phyloP scores from a whole-genome alignment of 495 filamentous ascomycete species.

The Beverwykella pulmonaria region DNA sequence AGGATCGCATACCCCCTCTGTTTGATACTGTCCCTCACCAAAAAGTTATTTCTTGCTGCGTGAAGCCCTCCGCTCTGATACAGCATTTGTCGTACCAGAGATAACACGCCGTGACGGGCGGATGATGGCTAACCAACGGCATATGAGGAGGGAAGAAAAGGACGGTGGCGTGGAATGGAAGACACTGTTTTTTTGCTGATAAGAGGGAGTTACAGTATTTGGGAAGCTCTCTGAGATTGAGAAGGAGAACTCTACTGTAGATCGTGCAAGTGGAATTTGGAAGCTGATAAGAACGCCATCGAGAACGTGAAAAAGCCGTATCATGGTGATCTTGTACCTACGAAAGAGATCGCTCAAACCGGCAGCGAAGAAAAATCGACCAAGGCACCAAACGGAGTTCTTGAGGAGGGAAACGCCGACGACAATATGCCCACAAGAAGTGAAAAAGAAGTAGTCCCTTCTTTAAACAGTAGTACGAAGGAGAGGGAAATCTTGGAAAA shows the following conservation, averaged over 20 bases:
- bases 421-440: neutral
- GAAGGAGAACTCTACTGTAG: neutral
- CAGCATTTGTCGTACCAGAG: conserved; percentile 41
- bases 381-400: neutral
- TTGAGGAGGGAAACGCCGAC: neutral
- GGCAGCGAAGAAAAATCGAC: neutral
- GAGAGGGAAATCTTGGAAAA: neutral
- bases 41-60: conserved; percentile 43
- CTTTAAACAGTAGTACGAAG: neutral
- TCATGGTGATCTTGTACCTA: conserved; percentile 19
- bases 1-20: conserved; percentile 43
- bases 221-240: conserved; percentile 13
- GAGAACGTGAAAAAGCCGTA: conserved; percentile 8
- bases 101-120: conserved; percentile 44
- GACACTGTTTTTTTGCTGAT: conserved; percentile 17
- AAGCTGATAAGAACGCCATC: conserved; percentile 16
- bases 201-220: conserved; percentile 3
- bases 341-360: neutral
- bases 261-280: conserved; percentile 19
- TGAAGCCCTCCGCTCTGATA: conserved; percentile 41
- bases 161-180: conserved; percentile 10
- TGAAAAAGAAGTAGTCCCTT: neutral
- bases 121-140: conserved; percentile 31
- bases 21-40: conserved; percentile 42
- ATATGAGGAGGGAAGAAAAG: conserved; percentile 26